These are phyloP conservation scores for Trametes polyzona DNA, from an alignment of 1,284 basidiomycete genomes.

Conservation along the genomic window DNA sequence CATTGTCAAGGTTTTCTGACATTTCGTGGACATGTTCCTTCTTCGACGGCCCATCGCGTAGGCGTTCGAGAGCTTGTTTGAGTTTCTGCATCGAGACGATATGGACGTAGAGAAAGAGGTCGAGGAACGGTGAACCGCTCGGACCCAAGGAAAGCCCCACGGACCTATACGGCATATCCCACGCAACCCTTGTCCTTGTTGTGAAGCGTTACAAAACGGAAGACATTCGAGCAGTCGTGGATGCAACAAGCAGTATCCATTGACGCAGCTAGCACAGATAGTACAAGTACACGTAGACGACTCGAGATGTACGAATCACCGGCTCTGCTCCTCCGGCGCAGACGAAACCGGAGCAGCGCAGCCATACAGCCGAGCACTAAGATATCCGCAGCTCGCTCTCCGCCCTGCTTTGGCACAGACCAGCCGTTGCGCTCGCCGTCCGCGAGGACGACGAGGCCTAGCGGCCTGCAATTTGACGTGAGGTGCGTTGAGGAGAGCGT, in stretches of 20 bases:
- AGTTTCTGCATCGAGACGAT: no score
- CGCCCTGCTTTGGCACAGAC: conserved; percentile 61
- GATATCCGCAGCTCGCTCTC: conserved; percentile 47
- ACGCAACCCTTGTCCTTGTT: no score
- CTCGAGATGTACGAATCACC: conserved; percentile 46
- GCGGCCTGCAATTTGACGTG: conserved; percentile 54
- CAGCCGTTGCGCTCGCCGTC: conserved; percentile 33
- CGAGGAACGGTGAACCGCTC: no score
- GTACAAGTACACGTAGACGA: neutral
- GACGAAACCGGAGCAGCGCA: conserved; percentile 34
- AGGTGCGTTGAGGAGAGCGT: conserved; percentile 43
- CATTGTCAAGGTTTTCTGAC: no score
- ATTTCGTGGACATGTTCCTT: no score
- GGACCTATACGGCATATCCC: no score
- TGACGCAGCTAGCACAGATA: neutral
- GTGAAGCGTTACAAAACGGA: no score
- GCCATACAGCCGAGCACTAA: conserved; percentile 51
- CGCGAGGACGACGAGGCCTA: conserved; percentile 13
- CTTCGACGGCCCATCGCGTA: no score
- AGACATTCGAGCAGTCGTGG: no score
- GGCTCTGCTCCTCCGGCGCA: conserved; percentile 43
- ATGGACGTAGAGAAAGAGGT: neutral
- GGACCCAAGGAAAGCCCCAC: no score
- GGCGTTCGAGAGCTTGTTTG: no score
- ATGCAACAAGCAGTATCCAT: no score